These are phyloP conservation scores for Suhomyces guaymorum DNA, from an alignment of 1,139 yeast genomes.

Conservation along the genomic window DNA sequence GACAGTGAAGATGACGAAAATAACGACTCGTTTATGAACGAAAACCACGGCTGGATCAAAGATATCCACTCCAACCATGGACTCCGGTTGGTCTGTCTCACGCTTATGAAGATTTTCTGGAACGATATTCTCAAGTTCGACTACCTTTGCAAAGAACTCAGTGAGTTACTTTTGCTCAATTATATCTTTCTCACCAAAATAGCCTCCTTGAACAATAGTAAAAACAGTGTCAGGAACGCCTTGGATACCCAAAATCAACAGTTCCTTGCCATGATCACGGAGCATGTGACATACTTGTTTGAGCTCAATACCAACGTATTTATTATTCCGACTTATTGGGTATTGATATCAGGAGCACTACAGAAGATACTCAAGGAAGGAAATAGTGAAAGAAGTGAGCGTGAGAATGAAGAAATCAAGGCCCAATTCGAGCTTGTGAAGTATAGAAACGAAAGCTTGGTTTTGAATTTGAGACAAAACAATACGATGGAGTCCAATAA, in stretches of 20 bases:
- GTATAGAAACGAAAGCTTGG: slow-evolving; percentile 70
- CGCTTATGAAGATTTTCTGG: slow-evolving; percentile 73
- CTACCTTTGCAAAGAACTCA: slow-evolving; percentile 58
- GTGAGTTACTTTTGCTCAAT: slow-evolving; percentile 53
- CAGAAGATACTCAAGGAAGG: slow-evolving; percentile 36
- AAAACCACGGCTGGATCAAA: slow-evolving; percentile 7
- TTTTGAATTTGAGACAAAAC: slow-evolving; percentile 45
- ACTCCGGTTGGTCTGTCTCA: slow-evolving; percentile 45
- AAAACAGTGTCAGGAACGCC: slow-evolving; percentile 2
- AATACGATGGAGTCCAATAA: too few relatives aligned
- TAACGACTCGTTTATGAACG: slow-evolving; percentile 1
- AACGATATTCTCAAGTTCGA: slow-evolving; percentile 55
- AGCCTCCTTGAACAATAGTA: background rate
- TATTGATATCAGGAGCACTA: slow-evolving; percentile 49
- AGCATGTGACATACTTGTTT: slow-evolving; percentile 52
- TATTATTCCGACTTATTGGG: slow-evolving; percentile 79
- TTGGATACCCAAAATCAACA: slow-evolving; percentile 22
- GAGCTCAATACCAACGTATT: slow-evolving; percentile 65
- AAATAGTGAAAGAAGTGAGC: slow-evolving; percentile 22
- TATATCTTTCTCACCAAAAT: slow-evolving; percentile 37
- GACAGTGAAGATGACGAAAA: slow-evolving; percentile 13
- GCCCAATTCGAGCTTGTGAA: slow-evolving; percentile 62
- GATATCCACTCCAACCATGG: slow-evolving; percentile 36
- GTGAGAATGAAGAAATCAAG: slow-evolving; percentile 33
- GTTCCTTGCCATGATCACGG: slow-evolving; percentile 29